Conservation (phyloP, 306 rosid species). For the Trifolium dubium region DNA sequence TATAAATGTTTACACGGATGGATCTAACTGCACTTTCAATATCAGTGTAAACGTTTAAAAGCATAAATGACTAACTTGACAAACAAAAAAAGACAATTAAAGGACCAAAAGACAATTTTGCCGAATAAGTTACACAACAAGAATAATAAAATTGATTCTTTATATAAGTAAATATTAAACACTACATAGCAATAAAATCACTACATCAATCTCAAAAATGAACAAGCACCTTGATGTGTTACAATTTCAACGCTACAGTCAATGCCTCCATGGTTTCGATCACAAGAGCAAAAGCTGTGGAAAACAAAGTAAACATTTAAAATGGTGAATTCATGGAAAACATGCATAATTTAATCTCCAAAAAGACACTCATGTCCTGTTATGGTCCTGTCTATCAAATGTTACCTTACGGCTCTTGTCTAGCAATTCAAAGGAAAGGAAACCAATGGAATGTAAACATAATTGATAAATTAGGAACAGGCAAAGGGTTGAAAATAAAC, state of each 20-base stretch:
- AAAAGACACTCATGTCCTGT: not conserved
- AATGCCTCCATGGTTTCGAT: constrained; percentile 94
- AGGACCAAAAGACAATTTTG: not conserved
- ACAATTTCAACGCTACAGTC: constrained; percentile 91
- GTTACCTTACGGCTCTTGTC: not conserved
- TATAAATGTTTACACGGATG: not conserved
- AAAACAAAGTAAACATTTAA: constrained; percentile 35
- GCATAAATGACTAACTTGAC: not conserved
- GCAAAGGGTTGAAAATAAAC: constrained; percentile 51
- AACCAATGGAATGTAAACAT: constrained; percentile 24
- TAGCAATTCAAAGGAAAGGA: not conserved
- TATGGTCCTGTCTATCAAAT: not conserved
- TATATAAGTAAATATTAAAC: not conserved
- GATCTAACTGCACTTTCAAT: not conserved
- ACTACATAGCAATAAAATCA: constrained; percentile 4
- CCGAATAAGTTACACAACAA: constrained; percentile 9
- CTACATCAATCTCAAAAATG: constrained; percentile 37
- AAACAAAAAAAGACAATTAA: not conserved
- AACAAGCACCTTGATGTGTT: constrained; percentile 70
- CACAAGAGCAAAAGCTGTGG: constrained; percentile 90
- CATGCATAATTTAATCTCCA: constrained; percentile 7
- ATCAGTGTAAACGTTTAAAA: not conserved
- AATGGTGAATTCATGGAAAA: constrained; percentile 14
- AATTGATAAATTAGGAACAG: constrained; percentile 18
- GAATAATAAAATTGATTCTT: not conserved